These are phyloP conservation scores for Candida odintsovae DNA, from an alignment of 805 yeast genomes.

Conservation along the genomic window DNA sequence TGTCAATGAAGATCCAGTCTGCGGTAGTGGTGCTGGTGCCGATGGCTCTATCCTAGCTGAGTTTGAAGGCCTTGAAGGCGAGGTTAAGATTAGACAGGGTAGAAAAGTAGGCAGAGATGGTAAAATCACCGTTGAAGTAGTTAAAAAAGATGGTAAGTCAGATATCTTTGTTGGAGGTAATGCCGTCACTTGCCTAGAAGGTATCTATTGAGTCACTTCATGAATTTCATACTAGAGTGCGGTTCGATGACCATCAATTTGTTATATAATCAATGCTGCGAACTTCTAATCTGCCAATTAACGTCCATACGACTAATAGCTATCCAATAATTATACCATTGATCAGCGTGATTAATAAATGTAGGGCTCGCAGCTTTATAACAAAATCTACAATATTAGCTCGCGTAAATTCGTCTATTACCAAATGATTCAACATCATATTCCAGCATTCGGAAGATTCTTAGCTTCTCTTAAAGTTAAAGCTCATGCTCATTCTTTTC, in stretches of 20 bases:
- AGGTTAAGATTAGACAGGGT: constrained; percentile 32
- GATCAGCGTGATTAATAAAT: background rate
- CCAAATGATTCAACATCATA: too few relatives aligned
- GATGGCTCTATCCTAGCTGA: constrained; percentile 26
- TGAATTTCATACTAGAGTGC: too few relatives aligned
- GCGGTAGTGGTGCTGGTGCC: constrained; percentile 45
- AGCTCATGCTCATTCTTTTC: constrained; percentile 22
- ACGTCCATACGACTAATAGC: too few relatives aligned
- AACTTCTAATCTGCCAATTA: too few relatives aligned
- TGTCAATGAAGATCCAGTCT: constrained; percentile 46
- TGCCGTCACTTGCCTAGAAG: constrained; percentile 32
- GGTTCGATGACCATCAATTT: too few relatives aligned
- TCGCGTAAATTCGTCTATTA: background rate
- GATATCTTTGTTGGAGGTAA: constrained; percentile 34
- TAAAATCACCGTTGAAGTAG: constrained; percentile 23
- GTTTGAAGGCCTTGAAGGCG: constrained; percentile 14
- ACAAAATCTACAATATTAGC: too few relatives aligned
- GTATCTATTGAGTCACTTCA: too few relatives aligned
- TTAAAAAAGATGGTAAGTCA: constrained; percentile 8
- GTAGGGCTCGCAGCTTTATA: too few relatives aligned
- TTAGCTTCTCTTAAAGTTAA: constrained; percentile 11
- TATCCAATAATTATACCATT: too few relatives aligned
- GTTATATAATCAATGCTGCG: too few relatives aligned
- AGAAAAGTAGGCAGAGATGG: constrained; percentile 36
- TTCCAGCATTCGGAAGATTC: too few relatives aligned